Base-by-base conservation (phyloP, 2,329 filamentous ascomycete genomes). In the Aspergillus sp. region DNA sequence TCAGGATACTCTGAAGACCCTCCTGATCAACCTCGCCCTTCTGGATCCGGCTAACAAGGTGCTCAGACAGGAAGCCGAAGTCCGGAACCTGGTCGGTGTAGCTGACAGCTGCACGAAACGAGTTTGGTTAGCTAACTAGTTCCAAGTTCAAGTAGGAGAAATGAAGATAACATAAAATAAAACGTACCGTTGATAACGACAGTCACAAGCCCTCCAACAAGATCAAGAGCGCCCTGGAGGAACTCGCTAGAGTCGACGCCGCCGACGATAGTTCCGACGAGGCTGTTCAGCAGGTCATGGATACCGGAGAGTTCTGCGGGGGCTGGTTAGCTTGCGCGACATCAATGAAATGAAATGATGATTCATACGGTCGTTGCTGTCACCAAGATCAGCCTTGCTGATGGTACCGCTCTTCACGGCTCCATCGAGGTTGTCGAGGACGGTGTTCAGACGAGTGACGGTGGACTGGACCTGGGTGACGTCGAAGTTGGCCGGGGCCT, bases 351-450 rank as follows among this genome's bases (percentile, higher is more conserved):
- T 19, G 19, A 19, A 19, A 19, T n/a, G 35, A 25, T 25, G 27
- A 31, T 8, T 9, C 33, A 25, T 52, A 52, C 49, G 37, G 39
- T 27, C 27, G 15, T 44, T 9, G 49, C 11, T 45, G n/a, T 21
- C 41, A 6, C 12, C 19, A 21, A 43, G 23, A 4, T 21, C n/a
- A n/a, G 6, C n/a, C 37, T 47, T 50, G 14, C 45, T 40, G 6
- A 55, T 44, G 23, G 59, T 39, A 15, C 43, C 41, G 19, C 46
- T 49, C n/a, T 54, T 47, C 21, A 21, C n/a, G 25, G 25, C 49
- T n/a, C 49, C 25, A 17, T 68, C 63, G 43, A 69, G 47, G 35
- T 58, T 65, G 35, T 47, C 46, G n/a, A 64, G 55, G 15, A 65
- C 56, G 15, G 25, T 46, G 31, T 55, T 57, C 27, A 68, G 58